Percentiles rank a stretch among this genome's conserved stretches.
Conservation (phyloP, 768 basidiomycete species). For the Tricholoma terreum region DNA sequence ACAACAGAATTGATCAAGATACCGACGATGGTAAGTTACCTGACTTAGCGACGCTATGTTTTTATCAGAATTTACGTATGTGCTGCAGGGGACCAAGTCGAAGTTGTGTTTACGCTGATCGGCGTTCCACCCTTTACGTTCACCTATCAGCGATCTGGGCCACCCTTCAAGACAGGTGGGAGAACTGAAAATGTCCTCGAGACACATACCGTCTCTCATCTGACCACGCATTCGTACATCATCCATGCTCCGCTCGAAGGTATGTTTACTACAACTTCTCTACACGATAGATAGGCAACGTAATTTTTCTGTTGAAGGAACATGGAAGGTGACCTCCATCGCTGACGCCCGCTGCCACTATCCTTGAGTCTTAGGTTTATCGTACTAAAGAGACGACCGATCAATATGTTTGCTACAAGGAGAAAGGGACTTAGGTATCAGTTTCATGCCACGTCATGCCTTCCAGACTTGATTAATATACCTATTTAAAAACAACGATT, state of each 20-base stretch:
- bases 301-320: conserved; percentile 44
- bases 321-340: conserved; percentile 91
- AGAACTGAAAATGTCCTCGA: conserved; percentile 77
- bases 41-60: too few species aligned
- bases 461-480: too few species aligned
- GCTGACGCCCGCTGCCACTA: conserved; percentile 88
- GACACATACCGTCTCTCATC: conserved; percentile 87
- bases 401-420: too few species aligned
- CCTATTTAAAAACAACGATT: too few species aligned
- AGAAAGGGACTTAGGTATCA: too few species aligned
- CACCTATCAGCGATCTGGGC: conserved; percentile 85
- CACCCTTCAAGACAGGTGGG: conserved; percentile 62
- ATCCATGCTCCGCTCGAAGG: conserved; percentile 92
- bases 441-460: too few species aligned
- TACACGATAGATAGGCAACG: neutral
- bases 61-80: too few species aligned
- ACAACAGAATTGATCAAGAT: too few species aligned
- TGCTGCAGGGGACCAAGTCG: conserved; percentile 86
- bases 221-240: conserved; percentile 74
- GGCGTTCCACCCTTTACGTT: conserved; percentile 97
- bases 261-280: conserved; percentile 28
- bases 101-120: conserved; percentile 84
- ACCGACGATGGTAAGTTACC: too few species aligned
- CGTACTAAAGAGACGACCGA: too few species aligned
- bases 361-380: too few species aligned